phyloP scores from a whole-genome alignment of 257 asterid species.

The Solanum medicagineum region DNA sequence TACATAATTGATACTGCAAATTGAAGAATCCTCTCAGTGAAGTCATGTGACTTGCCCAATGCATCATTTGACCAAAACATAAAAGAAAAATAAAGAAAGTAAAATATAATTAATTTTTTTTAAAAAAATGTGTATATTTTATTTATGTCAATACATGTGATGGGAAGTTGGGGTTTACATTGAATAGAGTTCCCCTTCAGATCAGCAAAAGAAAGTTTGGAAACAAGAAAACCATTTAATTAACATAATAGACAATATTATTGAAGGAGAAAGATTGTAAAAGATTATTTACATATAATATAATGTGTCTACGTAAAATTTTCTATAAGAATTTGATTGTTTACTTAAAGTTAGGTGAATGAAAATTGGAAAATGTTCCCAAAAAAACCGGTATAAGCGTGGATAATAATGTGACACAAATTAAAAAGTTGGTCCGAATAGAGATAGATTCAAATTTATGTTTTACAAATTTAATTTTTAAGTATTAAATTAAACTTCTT shows the following conservation, averaged over 20 bases:
- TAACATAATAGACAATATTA: not conserved
- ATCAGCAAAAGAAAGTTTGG: not conserved
- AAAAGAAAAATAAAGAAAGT: not conserved
- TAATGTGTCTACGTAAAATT: not conserved
- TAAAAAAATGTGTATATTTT: not conserved
- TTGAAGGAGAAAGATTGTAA: not conserved
- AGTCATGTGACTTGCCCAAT: not conserved
- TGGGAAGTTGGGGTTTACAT: not conserved
- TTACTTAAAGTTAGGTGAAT: not conserved
- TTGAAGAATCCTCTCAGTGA: not conserved
- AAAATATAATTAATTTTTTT: not conserved
- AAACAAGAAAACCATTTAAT: not conserved
- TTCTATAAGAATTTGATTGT: not conserved
- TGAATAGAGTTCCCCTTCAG: not conserved
- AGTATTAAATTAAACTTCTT: not conserved
- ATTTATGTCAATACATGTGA: too few relatives aligned
- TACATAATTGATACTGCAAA: not conserved
- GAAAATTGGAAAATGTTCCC: not conserved
- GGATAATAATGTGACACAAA: not conserved
- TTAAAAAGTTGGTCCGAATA: not conserved
- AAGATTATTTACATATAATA: not conserved
- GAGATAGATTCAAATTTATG: not conserved
- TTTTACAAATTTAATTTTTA: not conserved
- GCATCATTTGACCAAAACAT: not conserved
- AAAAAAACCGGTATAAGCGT: not conserved